These are phyloP conservation scores for Spathaspora sp. DNA, from an alignment of 805 yeast genomes.

Conservation along the genomic window DNA sequence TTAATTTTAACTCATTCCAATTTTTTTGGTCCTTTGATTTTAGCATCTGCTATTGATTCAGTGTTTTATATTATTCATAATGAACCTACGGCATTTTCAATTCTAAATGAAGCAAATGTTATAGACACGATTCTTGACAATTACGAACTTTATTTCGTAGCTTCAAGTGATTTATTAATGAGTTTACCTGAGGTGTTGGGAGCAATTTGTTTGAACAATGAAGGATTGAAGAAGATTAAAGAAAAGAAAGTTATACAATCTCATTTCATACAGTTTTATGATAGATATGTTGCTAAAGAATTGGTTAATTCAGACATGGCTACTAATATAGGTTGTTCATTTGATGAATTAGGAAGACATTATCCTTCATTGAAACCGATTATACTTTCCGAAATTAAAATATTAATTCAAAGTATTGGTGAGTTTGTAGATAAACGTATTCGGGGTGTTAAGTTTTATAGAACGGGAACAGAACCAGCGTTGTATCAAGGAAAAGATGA, in stretches of 20 bases:
- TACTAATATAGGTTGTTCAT: slow-evolving; percentile 56
- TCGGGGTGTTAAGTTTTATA: slow-evolving; percentile 42
- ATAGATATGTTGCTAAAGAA: slow-evolving; percentile 48
- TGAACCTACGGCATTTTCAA: slow-evolving; percentile 85
- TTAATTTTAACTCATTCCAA: slow-evolving; percentile 52
- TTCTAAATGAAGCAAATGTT: slow-evolving; percentile 73
- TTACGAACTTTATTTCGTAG: slow-evolving; percentile 53
- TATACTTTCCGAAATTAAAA: slow-evolving; percentile 47
- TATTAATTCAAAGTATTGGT: slow-evolving; percentile 46
- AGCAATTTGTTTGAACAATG: slow-evolving; percentile 74
- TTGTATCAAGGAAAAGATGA: slow-evolving; percentile 43
- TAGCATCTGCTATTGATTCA: slow-evolving; percentile 59
- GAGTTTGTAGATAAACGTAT: slow-evolving; percentile 26
- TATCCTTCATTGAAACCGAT: slow-evolving; percentile 67
- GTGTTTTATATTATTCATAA: slow-evolving; percentile 73
- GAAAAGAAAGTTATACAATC: slow-evolving; percentile 30
- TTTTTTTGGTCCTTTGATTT: slow-evolving; percentile 63
- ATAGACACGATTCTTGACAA: slow-evolving; percentile 61
- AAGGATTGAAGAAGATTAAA: slow-evolving; percentile 61
- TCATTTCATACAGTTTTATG: slow-evolving; percentile 50
- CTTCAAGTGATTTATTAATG: slow-evolving; percentile 53
- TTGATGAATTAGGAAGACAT: slow-evolving; percentile 82
- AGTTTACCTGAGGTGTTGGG: slow-evolving; percentile 74
- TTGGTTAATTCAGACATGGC: slow-evolving; percentile 48
- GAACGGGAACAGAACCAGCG: slow-evolving; percentile 29